A percentile compares a stretch with the other conserved stretches of the same genome.
phyloP scores from a whole-genome alignment of 495 filamentous ascomycete species.

The Pseudoneurospora amorphoporcata region DNA sequence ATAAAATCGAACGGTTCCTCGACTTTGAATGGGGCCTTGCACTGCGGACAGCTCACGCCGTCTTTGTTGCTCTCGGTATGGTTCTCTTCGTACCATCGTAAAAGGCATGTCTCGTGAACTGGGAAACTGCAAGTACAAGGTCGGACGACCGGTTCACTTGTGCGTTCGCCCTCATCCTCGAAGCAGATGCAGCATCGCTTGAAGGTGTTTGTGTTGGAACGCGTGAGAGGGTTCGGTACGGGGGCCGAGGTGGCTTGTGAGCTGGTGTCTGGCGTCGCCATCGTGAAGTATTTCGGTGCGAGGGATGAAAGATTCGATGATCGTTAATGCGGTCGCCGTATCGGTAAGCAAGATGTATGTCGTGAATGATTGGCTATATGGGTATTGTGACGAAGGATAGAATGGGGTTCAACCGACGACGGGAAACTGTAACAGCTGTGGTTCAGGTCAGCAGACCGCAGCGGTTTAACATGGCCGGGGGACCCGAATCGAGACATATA shows the following conservation, averaged over 20 bases:
- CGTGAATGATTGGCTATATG: neutral
- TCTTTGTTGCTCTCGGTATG: constrained; percentile 39
- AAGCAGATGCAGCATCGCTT: constrained; percentile 91
- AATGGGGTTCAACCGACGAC: neutral
- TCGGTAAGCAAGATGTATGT: neutral
- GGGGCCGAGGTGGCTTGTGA: constrained; percentile 4
- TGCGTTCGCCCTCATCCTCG: constrained; percentile 57
- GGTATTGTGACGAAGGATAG: neutral
- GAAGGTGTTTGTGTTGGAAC: constrained; percentile 12
- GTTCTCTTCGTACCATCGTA: constrained; percentile 81
- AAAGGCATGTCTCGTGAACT: constrained; percentile 81
- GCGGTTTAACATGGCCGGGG: neutral
- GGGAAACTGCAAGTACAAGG: constrained; percentile 83
- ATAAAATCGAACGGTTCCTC: constrained; percentile 59
- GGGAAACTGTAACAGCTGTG: neutral
- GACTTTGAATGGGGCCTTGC: constrained; percentile 70
- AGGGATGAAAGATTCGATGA: neutral
- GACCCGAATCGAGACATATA: neutral
- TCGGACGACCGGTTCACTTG: constrained; percentile 64
- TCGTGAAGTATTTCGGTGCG: neutral
- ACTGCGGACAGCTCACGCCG: constrained; percentile 75
- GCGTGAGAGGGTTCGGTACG: neutral
- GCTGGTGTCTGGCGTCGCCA: neutral
- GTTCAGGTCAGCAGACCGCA: neutral
- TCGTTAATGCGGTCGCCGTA: neutral